These are phyloP conservation scores for Lagenidium giganteum DNA, from an alignment of 352 stramenopile genomes.

Conservation along the genomic window DNA sequence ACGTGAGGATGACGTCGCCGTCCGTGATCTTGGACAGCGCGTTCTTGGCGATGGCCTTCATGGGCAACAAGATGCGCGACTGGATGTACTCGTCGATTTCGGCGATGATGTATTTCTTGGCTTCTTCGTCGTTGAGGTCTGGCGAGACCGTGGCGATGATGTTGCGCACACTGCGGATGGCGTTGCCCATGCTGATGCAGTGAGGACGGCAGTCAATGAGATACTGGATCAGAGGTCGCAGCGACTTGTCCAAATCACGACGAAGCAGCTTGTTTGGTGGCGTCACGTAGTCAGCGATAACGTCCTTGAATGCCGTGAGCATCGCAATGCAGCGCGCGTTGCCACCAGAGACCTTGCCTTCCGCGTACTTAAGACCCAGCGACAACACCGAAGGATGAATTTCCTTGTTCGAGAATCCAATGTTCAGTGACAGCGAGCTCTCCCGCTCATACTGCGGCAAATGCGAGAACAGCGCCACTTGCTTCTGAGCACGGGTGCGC, in stretches of 20 bases:
- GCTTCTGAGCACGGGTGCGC: conserved; percentile 74
- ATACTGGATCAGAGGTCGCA: conserved; percentile 94
- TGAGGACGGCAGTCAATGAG: conserved; percentile 93
- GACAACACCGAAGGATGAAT: conserved; percentile 89
- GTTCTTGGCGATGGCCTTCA: conserved; percentile 86
- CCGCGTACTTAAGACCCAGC: conserved; percentile 90
- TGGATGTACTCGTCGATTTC: conserved; percentile 93
- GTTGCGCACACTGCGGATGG: conserved; percentile 88
- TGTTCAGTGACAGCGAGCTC: conserved; percentile 66
- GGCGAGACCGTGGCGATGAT: conserved; percentile 85
- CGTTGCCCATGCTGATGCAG: conserved; percentile 94
- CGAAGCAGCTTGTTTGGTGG: conserved; percentile 71
- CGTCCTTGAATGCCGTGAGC: conserved; percentile 89
- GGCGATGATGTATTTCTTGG: conserved; percentile 81
- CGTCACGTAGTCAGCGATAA: conserved; percentile 88
- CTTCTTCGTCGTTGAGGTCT: conserved; percentile 82
- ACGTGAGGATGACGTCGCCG: conserved; percentile 94
- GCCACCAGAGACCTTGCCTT: conserved; percentile 83
- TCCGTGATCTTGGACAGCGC: conserved; percentile 85
- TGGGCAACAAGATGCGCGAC: conserved; percentile 91
- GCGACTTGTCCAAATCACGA: conserved; percentile 83
- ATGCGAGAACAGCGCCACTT: conserved; percentile 80
- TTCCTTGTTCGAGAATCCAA: conserved; percentile 67
- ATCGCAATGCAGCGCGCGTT: conserved; percentile 93
- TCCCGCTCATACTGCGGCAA: conserved; percentile 82